Base-by-base conservation (phyloP, 1,284 basidiomycete genomes). In the Acaromyces ingoldii region DNA sequence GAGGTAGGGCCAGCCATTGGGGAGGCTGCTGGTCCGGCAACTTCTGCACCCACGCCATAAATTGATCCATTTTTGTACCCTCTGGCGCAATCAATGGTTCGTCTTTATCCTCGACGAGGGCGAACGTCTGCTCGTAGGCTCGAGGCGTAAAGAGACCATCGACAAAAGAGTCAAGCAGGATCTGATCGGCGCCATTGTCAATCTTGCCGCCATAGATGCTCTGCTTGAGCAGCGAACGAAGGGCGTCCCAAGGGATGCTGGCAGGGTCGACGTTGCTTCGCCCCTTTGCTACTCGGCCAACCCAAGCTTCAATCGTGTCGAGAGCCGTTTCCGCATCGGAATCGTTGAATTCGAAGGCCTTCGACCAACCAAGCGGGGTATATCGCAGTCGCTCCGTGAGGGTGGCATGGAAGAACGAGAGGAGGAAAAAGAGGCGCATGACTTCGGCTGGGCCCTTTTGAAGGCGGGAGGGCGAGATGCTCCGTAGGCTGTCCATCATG, bases 271-370 rank as follows among this genome's bases (percentile, higher is more conserved):
- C 57, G 38, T 75, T 70, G 36, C 59, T 55, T 4, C 58, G 44
- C 2, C 66, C 61, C 37, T 66, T 65, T 15, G 73, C 65, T 11
- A 67, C 63, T n/a, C 63, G 53, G 0, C 41, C 49, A 6, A 71
- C 55, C 64, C 72, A 74, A 2, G 58, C 62, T 37, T 74, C 72
- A 41, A 75, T 71, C 4, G 67, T 63, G 45, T 67, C 58, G 25
- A 72, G 59, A 24, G 73, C 72, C 11, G 72, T 63, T 40, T 63
- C 62, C 3, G 69, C 63, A 41, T 75, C 73, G 26, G 69, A 68
- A 45, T 74, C 70, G 58, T 72, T 71, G 57, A 75, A 74, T 56
- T 75, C 73, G 51, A 74, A 72, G 21, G 62, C 52, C 37, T 65
- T 67, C 2, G 63, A 67, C 70, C 70, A 75, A 25, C 73, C 73